Conservation (phyloP, 2,329 filamentous ascomycete species). For the Pseudocercospora fuligena region DNA sequence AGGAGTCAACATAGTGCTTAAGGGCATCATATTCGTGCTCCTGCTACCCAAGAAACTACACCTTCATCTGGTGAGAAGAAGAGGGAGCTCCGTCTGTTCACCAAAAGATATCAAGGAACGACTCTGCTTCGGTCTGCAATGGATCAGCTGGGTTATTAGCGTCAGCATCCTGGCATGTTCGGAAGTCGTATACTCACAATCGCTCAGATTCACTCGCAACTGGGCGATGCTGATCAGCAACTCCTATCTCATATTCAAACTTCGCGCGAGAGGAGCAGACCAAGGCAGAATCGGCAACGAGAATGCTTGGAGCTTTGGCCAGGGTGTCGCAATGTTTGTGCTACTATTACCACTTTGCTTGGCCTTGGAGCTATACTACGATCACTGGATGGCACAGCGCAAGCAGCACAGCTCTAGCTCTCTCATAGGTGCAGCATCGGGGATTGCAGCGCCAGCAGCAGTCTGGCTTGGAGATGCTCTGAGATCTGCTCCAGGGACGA, state of each 20-base stretch:
- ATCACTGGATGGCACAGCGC: background rate
- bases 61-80: too few species aligned
- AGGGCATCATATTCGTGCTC: background rate
- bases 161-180: background rate
- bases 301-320: constrained; percentile 5
- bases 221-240: constrained; percentile 7
- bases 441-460: background rate
- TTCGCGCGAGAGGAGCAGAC: background rate
- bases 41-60: background rate
- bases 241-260: background rate
- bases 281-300: constrained; percentile 1
- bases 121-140: background rate
- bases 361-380: background rate
- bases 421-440: background rate
- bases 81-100: background rate
- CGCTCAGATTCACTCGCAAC: background rate
- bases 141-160: background rate
- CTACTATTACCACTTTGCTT: background rate
- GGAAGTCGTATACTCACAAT: background rate
- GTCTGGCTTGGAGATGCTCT: background rate
- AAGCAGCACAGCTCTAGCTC: background rate
- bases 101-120: background rate
- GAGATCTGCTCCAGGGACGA: background rate
- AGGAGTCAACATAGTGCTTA: background rate
- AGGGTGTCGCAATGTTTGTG: background rate